Base-by-base conservation (phyloP, 176 grass and related monocot genomes). In the Otatea glauca region DNA sequence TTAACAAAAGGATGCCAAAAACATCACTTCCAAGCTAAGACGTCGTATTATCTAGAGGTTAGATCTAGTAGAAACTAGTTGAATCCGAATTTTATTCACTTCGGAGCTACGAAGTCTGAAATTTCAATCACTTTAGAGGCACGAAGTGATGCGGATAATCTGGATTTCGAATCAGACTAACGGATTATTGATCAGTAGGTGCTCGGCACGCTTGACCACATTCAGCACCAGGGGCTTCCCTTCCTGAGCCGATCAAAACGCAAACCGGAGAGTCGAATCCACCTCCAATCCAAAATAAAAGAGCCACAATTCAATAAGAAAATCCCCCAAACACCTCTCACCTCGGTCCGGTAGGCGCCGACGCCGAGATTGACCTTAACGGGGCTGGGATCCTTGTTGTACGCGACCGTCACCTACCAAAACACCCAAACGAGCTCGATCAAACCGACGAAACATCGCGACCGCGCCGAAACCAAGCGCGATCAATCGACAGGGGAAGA, bases 141-240 rank as follows among this genome's bases (percentile, higher is more conserved):
- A 56, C 14, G 27, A 64, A 45, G 6, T 72, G 45, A 70, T 0
- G 11, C 50, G 25, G 63, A 70, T 69, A 63, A 70, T 16, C 32
- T 17, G 54, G 54, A 82, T 77, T 72, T 75, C 23, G 56, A 35
- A 68, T 7, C 16, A 35, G 67, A 78, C 89, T 87, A 96, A 98
- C 96, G 92, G 88, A 29, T 98, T 68, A 25, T 94, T 92, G 41
- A 96, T 67, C 32, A 98, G 86, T 61, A 83, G 83, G 60, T 89
- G 84, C 58, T 98, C 96, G 29, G 96, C 96, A 21, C 80, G 90
- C 82, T 34, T 93, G 73, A 98, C 96, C 35, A 98, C 96, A 51
- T 96, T 96, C 17, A 98, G 93, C 51, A 98, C 93, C 51, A 96
- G 86, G n/a, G 96, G 96, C 75, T 98, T 98, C 77, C 96, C 96